Percentiles rank a stretch among this genome's conserved stretches.
These are phyloP conservation scores for Termitomyces titanicus DNA, from an alignment of 768 basidiomycete genomes.

Conservation along the genomic window DNA sequence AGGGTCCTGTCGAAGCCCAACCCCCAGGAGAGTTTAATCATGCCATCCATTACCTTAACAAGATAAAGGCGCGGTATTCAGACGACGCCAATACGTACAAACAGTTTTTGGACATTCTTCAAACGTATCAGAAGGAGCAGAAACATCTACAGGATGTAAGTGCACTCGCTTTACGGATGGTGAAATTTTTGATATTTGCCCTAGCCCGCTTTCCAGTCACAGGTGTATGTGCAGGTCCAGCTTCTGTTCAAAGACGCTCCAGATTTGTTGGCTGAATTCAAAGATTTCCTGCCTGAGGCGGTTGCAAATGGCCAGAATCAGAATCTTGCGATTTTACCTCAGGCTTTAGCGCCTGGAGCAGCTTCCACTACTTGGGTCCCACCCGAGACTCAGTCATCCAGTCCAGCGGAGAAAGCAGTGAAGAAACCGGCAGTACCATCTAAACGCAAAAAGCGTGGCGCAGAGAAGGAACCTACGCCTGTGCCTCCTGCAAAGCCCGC, in stretches of 20 bases:
- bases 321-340: slow-evolving; percentile 47
- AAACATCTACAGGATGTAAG: slow-evolving; percentile 68
- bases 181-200: background rate
- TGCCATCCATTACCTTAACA: slow-evolving; percentile 97
- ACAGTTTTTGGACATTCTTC: slow-evolving; percentile 84
- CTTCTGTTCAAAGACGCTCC: slow-evolving; percentile 77
- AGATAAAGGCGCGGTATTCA: slow-evolving; percentile 90
- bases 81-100: slow-evolving; percentile 92
- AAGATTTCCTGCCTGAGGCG: slow-evolving; percentile 73
- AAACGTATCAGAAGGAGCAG: slow-evolving; percentile 85
- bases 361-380: slow-evolving; percentile 37
- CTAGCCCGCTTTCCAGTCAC: slow-evolving; percentile 38
- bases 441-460: slow-evolving; percentile 59
- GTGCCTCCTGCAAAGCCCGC: slow-evolving; percentile 48
- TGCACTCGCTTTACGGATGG: slow-evolving; percentile 13
- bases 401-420: slow-evolving; percentile 32
- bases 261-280: slow-evolving; percentile 78
- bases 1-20: slow-evolving; percentile 46
- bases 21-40: slow-evolving; percentile 79
- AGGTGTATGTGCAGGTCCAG: slow-evolving; percentile 81
- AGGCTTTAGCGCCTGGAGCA: slow-evolving; percentile 27
- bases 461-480: slow-evolving; percentile 69
- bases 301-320: slow-evolving; percentile 37
- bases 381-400: slow-evolving; percentile 32
- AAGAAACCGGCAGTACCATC: slow-evolving; percentile 43